Evolutionary conservation across 2,329 filamentous ascomycete species (phyloP).

Genomic region (Sarocladium oryzae): DNA sequence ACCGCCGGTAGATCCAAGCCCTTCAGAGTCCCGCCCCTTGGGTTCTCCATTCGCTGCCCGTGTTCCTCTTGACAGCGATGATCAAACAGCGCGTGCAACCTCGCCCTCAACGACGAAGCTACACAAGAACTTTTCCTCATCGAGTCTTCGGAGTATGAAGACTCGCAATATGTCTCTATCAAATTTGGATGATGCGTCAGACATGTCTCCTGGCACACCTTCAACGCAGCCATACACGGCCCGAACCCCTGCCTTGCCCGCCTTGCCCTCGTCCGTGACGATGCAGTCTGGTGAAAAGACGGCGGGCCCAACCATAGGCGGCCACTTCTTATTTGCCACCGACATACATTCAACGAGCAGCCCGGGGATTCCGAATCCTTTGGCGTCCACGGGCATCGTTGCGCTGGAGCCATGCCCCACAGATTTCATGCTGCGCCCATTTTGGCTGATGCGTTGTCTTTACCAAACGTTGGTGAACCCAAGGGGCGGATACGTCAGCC

Average conservation of each 20-base stretch:
- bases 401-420: constrained; percentile 88
- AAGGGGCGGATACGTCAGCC: constrained; percentile 85
- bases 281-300: constrained; percentile 8
- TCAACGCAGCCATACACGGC: constrained; percentile 57
- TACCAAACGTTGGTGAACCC: constrained; percentile 91
- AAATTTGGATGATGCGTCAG: constrained; percentile 53
- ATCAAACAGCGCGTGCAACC: constrained; percentile 35
- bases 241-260: constrained; percentile 45
- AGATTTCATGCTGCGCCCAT: constrained; percentile 83
- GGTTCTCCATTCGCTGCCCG: constrained; percentile 27
- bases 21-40: constrained; percentile 19
- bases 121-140: constrained; percentile 64
- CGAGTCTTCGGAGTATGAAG: constrained; percentile 65
- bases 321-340: constrained; percentile 8
- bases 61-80: constrained; percentile 26
- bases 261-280: constrained; percentile 17
- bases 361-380: constrained; percentile 54
- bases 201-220: constrained; percentile 68
- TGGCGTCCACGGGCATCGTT: constrained; percentile 45
- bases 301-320: neutral
- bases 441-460: constrained; percentile 94
- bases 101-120: constrained; percentile 47
- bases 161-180: constrained; percentile 66
- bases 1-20: constrained; percentile 21
- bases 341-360: constrained; percentile 5